phyloP scores from a whole-genome alignment of 169 alveolate genomes.

The Hepatocystis sp. region DNA sequence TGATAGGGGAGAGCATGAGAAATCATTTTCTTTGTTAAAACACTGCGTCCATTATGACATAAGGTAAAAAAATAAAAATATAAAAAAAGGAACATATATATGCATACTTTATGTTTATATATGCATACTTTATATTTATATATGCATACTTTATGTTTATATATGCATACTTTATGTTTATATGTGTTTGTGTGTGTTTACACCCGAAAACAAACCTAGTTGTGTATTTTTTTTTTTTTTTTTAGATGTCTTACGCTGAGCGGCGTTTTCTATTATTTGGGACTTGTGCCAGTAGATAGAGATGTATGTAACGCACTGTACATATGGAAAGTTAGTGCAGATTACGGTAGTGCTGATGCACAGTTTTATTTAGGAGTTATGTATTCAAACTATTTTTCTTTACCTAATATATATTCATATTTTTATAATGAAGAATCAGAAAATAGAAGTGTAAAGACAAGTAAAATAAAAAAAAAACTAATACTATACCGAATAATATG shows the following conservation, averaged over 20 bases:
- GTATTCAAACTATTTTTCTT: constrained; percentile 66
- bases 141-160: not conserved
- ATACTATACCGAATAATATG: constrained; percentile 12
- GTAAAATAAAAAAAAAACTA: constrained; percentile 17
- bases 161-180: too few relatives aligned
- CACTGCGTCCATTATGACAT: constrained; percentile 56
- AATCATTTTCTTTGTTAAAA: constrained; percentile 30
- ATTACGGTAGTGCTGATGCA: constrained; percentile 72
- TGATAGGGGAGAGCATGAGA: constrained; percentile 43
- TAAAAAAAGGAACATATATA: not conserved
- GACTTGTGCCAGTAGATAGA: constrained; percentile 45
- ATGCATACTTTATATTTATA: too few relatives aligned
- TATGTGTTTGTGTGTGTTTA: too few relatives aligned
- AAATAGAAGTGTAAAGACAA: constrained; percentile 22
- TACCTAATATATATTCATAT: constrained; percentile 58
- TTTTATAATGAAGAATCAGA: too few relatives aligned
- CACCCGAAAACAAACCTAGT: too few relatives aligned
- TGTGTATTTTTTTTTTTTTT: not conserved
- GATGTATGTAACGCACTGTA: constrained; percentile 37
- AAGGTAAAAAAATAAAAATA: constrained; percentile 14
- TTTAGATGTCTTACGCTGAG: constrained; percentile 41
- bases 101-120: not conserved
- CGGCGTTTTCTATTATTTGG: constrained; percentile 62
- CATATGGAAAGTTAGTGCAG: constrained; percentile 67
- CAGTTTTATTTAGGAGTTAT: constrained; percentile 54